Base-by-base conservation (phyloP, 2,329 filamentous ascomycete species). In the Nannizzia gypsea region DNA sequence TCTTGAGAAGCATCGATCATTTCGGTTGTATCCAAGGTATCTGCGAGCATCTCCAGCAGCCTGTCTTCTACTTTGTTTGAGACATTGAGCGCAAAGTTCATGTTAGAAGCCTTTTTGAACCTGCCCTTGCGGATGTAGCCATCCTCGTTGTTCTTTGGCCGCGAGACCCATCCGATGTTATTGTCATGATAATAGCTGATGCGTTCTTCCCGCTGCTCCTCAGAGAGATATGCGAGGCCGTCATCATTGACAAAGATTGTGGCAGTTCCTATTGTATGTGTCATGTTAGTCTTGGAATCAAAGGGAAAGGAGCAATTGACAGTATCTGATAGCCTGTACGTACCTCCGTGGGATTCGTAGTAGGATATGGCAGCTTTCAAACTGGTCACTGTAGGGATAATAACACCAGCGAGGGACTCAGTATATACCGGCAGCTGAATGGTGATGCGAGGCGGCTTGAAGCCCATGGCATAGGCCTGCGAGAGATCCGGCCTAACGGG, bases 341-440 rank as follows among this genome's bases (percentile, higher is more conserved):
- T 31, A 63, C 61, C 68, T 67, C 67, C 81, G 79, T 64, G 80
- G 71, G 54, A 46, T 64, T 83, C 81, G 64, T 83, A 84, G 11
- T 80, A 80, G 38, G 80, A 80, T 62, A 83, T 83, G 17, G 81
- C 81, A 13, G 77, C 76, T 67, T 81, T 82, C 36, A 83, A 69
- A 2, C 79, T 82, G 20, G 77, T 74, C 48, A 83, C 76, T 0
- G 81, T 83, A 0, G 81, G 81, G 52, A 76, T 74, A 63, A 83
- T 83, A 67, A 95, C 89, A 63, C 78, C 83, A 38, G 76, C 76
- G 2, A 95, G 79, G 64, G 89, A 88, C 71, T 95, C 89, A 72
- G 92, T 93, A 77, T 93, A 95, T 0, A 95, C 88, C 3, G 89
- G 89, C 71, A 88, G 91, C 69, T 95, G 89, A 46, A 95, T 87